Evolutionary conservation across 495 filamentous ascomycete species (phyloP), one percentile per base, ranked within the genome.

Genomic region (Lasiosphaeria ovina): DNA sequence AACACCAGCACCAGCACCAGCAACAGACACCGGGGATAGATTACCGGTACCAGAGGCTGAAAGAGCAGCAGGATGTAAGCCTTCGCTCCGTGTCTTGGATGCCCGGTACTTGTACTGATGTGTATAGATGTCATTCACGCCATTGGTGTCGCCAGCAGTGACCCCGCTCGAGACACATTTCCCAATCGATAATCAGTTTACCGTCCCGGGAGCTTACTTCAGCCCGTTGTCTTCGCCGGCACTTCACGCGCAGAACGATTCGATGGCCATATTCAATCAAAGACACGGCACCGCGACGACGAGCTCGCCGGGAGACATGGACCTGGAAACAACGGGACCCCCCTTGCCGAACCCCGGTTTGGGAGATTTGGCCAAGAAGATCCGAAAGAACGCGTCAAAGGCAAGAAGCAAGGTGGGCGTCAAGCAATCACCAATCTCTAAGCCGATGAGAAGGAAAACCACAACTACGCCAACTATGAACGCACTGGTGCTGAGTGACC

Each of bases 141-240:
- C 94, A 8, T 84, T 98, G 35, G 90, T 96, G 7, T 97, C 94
- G 38, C 94, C 94, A 17, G 93, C 92, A 3, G 93, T 97, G 66
- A 96, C 93, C 9, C 93, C 94, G 34, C 81, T 94, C 51, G 93
- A 97, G 62, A 82, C 84, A 36, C 89, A 92, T 68, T 96, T 95
- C 72, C 81, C 85, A 49, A 74, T 85, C 32, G 84, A 92, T 48
- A 84, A 87, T 10, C 90, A 92, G 60, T 97, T 91, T 69, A 85
- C 88, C 11, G 85, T 92, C 11, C 89, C 89, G 9, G 87, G 89
- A n/a, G 90, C 92, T 48, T 93, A 94, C 72, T 96, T 98, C 69
- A 97, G 92, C 64, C 94, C 94, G 5, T 78, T 98, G 49, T 95
- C 89, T 2, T 97, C 94, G 32, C 94, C 94, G 0, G 93, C 93